These are phyloP conservation scores for Zygotorulaspora chibaensis DNA, from an alignment of 805 yeast species.

Conservation along the genomic window DNA sequence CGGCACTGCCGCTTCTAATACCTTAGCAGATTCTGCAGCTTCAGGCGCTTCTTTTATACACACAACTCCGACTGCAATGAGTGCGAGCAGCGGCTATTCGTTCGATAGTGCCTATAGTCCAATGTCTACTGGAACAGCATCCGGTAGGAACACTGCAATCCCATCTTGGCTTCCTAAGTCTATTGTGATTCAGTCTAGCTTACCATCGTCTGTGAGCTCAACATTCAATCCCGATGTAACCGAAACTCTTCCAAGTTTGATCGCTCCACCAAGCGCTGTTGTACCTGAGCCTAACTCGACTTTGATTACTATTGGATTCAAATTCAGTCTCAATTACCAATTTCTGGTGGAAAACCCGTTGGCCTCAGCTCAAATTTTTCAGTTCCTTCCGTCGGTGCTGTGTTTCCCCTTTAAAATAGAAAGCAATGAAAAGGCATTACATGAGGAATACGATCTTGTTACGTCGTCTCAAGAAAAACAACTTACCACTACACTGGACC, in stretches of 20 bases:
- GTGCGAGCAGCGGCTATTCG: neutral
- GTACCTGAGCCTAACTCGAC: constrained; percentile 25
- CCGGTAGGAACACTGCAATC: constrained; percentile 3
- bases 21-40: neutral
- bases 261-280: constrained; percentile 36
- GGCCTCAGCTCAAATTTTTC: constrained; percentile 66
- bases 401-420: constrained; percentile 51
- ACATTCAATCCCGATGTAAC: constrained; percentile 30
- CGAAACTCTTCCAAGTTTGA: constrained; percentile 39
- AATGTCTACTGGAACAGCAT: constrained; percentile 13
- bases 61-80: too few relatives aligned
- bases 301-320: constrained; percentile 42
- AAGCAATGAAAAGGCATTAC: constrained; percentile 8
- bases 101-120: neutral
- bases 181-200: constrained; percentile 19
- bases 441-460: neutral
- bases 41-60: too few relatives aligned
- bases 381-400: constrained; percentile 67
- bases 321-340: constrained; percentile 70
- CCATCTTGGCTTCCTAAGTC: constrained; percentile 18
- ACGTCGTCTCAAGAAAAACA: neutral
- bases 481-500: constrained; percentile 7
- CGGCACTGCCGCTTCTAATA: neutral
- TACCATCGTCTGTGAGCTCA: constrained; percentile 39
- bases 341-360: constrained; percentile 77